These are phyloP conservation scores for Fusarium redolens DNA, from an alignment of 2,329 filamentous ascomycete species.

Conservation along the genomic window DNA sequence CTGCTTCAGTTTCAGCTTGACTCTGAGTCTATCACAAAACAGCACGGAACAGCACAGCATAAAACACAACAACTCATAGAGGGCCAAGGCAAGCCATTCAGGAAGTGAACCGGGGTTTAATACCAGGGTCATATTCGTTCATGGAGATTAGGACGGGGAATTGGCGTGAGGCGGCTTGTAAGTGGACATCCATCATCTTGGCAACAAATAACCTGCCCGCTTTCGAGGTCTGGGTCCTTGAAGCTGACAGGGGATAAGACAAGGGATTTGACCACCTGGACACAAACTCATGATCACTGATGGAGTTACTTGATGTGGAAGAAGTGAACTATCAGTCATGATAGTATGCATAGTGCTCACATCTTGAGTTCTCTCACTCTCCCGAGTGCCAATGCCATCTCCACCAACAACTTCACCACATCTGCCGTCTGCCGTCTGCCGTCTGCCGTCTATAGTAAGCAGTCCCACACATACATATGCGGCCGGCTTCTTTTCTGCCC, in stretches of 20 bases:
- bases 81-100: neutral
- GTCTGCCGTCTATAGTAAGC: neutral
- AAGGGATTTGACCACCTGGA: slow-evolving; percentile 17
- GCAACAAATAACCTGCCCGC: slow-evolving; percentile 21
- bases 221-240: slow-evolving; percentile 24
- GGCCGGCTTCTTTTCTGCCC: slow-evolving; percentile 17
- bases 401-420: neutral
- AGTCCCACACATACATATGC: slow-evolving; percentile 10
- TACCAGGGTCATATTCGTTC: slow-evolving; percentile 4
- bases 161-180: slow-evolving; percentile 31
- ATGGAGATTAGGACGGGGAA: slow-evolving; percentile 39
- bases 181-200: slow-evolving; percentile 23
- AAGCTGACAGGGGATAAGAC: slow-evolving; percentile 15
- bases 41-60: slow-evolving; percentile 1
- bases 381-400: neutral
- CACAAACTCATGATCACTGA: slow-evolving; percentile 12
- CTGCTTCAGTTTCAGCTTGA: slow-evolving; percentile 4
- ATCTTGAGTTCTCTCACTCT: neutral
- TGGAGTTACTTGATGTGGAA: neutral
- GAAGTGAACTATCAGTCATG: neutral
- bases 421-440: slow-evolving; percentile 1
- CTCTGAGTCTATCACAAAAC: neutral
- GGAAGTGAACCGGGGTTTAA: slow-evolving; percentile 14
- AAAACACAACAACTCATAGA: neutral
- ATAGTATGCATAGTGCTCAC: neutral